These are phyloP conservation scores for Microdochium trichocladiopsis DNA, from an alignment of 2,329 filamentous ascomycete genomes.

Conservation along the genomic window DNA sequence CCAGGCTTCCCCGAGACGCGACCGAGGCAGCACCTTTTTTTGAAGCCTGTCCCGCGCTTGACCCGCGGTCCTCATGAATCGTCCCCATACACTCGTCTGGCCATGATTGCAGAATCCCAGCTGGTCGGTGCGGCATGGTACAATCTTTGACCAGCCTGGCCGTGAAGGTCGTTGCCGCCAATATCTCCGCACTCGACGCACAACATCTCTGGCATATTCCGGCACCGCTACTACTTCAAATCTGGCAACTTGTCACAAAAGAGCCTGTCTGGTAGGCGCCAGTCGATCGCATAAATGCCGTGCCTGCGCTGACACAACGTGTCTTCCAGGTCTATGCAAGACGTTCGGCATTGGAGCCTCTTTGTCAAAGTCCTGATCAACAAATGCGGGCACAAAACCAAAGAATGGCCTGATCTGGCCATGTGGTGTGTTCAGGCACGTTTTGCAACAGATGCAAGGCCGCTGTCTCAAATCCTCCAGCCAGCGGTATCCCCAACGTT, in stretches of 20 bases:
- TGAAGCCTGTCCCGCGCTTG: no score
- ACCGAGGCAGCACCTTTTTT: no score
- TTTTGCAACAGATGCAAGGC: background rate
- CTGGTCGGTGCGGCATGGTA: background rate
- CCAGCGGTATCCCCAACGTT: slow-evolving; percentile 27
- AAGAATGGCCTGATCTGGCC: slow-evolving; percentile 15
- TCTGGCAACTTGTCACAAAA: background rate
- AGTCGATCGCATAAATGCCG: background rate
- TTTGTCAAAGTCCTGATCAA: background rate
- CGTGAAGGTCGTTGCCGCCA: background rate
- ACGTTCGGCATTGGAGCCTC: background rate
- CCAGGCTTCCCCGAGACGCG: no score
- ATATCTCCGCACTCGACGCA: background rate
- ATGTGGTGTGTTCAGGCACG: slow-evolving; percentile 1
- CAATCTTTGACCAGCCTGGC: background rate
- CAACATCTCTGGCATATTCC: background rate
- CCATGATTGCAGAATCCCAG: background rate
- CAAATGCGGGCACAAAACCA: background rate
- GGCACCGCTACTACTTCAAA: background rate
- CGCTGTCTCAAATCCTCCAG: slow-evolving; percentile 25
- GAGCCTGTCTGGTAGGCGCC: background rate
- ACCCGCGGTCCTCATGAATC: no score
- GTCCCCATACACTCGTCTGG: no score
- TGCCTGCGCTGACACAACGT: background rate
- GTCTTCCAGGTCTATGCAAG: background rate